Evolutionary conservation across 2,329 filamentous ascomycete genomes (phyloP), one percentile per base, ranked within the genome.

Genomic region (Colletotrichum eremochloae): DNA sequence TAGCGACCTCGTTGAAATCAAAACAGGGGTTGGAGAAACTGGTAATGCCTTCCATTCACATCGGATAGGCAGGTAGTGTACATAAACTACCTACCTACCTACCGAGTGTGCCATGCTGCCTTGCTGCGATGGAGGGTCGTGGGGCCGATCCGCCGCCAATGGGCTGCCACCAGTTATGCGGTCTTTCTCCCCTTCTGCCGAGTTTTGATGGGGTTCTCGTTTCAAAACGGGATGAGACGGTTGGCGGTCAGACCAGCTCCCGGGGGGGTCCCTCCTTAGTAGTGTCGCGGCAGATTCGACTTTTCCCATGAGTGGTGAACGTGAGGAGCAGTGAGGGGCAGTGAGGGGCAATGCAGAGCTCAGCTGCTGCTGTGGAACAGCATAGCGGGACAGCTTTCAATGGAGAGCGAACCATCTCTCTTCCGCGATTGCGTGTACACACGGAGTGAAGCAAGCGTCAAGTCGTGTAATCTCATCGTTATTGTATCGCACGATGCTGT

Each of bases 141-240:
- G 70, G 66, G 60, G 60, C 61, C 61, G 67, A 56, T 64, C 70
- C 67, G 70, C 61, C 56, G 60, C 66, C 66, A 69, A 70, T 72
- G 55, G 66, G 66, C 60, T 64, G 67, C 70, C 66, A 65, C 58
- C 60, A 50, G 55, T 9, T 20, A 48, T 6, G 61, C 40, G 14
- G 15, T 31, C 36, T 44, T 50, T 20, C 42, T 18, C 33, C 31
- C 61, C 46, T 46, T 15, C 52, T 18, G 29, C 42, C 48, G 38
- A 63, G 48, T 63, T 63, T 53, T 36, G 60, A 70, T 72, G 66
- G 67, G 53, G 66, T 44, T 55, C 60, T 56, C 60, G 69, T 72
- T 72, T 69, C 69, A 69, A 64, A 69, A 63, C 69, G 69, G 69
- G 44, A 64, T 69, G 69, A 69, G 65, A 72, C 60, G 69, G 69